These are phyloP conservation scores for Colletotrichum tropicicola DNA, from an alignment of 2,329 filamentous ascomycete species.

Conservation along the genomic window DNA sequence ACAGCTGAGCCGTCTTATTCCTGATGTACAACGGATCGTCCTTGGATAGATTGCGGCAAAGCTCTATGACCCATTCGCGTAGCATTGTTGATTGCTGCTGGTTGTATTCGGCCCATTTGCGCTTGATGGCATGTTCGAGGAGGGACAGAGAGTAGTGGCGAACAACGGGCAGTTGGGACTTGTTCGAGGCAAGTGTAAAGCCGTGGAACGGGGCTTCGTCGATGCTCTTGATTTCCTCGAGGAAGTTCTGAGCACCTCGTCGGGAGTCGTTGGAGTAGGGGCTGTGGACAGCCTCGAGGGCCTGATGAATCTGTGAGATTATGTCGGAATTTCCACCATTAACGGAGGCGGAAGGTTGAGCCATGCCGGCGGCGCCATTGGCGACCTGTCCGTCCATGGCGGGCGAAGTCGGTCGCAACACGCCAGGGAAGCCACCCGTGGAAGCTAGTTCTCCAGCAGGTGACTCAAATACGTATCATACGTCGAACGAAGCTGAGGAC, in stretches of 20 bases:
- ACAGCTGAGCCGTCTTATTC: slow-evolving; percentile 94
- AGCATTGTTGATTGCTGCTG: slow-evolving; percentile 74
- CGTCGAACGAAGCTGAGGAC: not conserved
- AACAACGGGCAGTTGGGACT: slow-evolving; percentile 79
- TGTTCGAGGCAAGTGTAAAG: slow-evolving; percentile 81
- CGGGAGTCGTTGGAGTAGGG: slow-evolving; percentile 83
- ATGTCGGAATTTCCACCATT: slow-evolving; percentile 52
- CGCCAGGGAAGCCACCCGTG: slow-evolving; percentile 1
- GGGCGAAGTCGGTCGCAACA: slow-evolving; percentile 19
- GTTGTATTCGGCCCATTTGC: slow-evolving; percentile 81
- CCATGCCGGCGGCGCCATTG: slow-evolving; percentile 42
- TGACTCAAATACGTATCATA: slow-evolving; percentile 17
- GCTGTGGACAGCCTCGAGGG: slow-evolving; percentile 87
- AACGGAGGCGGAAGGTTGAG: slow-evolving; percentile 37
- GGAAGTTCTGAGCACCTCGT: slow-evolving; percentile 82
- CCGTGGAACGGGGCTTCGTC: slow-evolving; percentile 85
- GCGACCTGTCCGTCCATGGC: slow-evolving; percentile 42
- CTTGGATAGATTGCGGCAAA: slow-evolving; percentile 76
- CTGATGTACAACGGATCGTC: slow-evolving; percentile 84
- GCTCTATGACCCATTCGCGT: slow-evolving; percentile 79
- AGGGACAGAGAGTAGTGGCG: slow-evolving; percentile 94
- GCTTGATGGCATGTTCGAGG: slow-evolving; percentile 88
- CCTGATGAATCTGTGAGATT: slow-evolving; percentile 79
- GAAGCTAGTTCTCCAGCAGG: slow-evolving; percentile 25
- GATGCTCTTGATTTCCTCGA: slow-evolving; percentile 85